A percentile compares a stretch with the other conserved stretches of the same genome.
Evolutionary conservation across 345 rosid genomes (phyloP).

Genomic region (Gossypium herbaceum): DNA sequence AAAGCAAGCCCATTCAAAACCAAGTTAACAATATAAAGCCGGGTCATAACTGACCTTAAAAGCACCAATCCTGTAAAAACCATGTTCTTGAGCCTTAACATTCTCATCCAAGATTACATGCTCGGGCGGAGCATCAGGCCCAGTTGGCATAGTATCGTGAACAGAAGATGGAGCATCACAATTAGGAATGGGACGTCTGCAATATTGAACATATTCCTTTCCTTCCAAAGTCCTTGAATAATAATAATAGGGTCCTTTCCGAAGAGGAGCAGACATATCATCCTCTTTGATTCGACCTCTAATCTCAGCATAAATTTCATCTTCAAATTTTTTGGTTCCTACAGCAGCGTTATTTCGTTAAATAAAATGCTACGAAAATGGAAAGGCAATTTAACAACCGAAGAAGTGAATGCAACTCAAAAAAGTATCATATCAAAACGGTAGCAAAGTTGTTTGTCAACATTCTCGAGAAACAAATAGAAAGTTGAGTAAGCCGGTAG

Average conservation of each 20-base stretch:
- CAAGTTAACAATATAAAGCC: neutral
- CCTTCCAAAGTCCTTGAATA: conserved; percentile 68
- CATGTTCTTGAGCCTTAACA: conserved; percentile 51
- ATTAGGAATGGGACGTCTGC: conserved; percentile 48
- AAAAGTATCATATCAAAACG: neutral
- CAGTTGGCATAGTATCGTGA: conserved; percentile 63
- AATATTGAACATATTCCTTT: conserved; percentile 78
- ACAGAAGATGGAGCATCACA: conserved; percentile 52
- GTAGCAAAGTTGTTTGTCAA: neutral
- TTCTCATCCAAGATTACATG: conserved; percentile 87
- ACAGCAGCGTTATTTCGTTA: neutral
- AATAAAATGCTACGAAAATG: neutral
- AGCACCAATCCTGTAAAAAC: conserved; percentile 56
- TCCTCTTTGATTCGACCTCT: conserved; percentile 84
- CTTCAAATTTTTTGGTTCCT: conserved; percentile 72
- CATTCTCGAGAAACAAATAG: conserved; percentile 7
- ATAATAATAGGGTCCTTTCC: conserved; percentile 70
- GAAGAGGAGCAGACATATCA: conserved; percentile 67
- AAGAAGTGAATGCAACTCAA: conserved; percentile 2
- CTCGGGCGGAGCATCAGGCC: conserved; percentile 74
- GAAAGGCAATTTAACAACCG: neutral
- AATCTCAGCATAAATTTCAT: conserved; percentile 63
- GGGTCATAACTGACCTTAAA: conserved; percentile 44
- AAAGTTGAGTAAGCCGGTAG: neutral
- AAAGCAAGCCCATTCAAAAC: neutral